These are phyloP conservation scores for Conticribra guillardii DNA, from an alignment of 108 stramenopile genomes.

Conservation along the genomic window DNA sequence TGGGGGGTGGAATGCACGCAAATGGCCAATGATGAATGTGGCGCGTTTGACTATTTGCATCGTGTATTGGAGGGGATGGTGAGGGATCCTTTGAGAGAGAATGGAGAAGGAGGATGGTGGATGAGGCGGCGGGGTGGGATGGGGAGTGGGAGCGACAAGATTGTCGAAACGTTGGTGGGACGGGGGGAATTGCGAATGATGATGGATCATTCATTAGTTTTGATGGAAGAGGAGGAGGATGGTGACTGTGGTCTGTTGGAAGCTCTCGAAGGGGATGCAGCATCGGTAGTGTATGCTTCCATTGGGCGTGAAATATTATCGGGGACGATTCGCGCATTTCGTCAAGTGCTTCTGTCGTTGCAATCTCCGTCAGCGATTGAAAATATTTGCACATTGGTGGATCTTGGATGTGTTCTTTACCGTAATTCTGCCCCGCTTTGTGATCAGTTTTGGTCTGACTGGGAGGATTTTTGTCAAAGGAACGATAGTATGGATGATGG, in stretches of 20 bases:
- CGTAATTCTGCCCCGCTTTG: slow-evolving; percentile 58
- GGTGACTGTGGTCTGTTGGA: slow-evolving; percentile 1
- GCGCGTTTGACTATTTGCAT: slow-evolving; percentile 60
- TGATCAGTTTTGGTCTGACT: slow-evolving; percentile 63
- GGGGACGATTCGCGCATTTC: slow-evolving; percentile 59
- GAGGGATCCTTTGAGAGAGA: slow-evolving; percentile 23
- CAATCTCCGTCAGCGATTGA: slow-evolving; percentile 43
- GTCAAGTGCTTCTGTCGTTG: slow-evolving; percentile 25
- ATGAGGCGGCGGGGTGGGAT: slow-evolving; percentile 9
- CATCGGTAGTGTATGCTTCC: slow-evolving; percentile 61
- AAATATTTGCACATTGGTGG: slow-evolving; percentile 64
- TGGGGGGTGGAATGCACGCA: slow-evolving; percentile 47
- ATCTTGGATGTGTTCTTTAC: slow-evolving; percentile 52
- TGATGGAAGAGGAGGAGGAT: slow-evolving; percentile 4
- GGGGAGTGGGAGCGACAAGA: not conserved
- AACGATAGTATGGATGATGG: slow-evolving; percentile 16
- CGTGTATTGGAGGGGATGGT: slow-evolving; percentile 47
- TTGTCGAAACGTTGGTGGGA: not conserved
- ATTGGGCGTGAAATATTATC: slow-evolving; percentile 67
- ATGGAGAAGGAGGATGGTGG: not conserved
- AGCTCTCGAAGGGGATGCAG: slow-evolving; percentile 19
- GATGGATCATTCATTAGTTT: slow-evolving; percentile 8
- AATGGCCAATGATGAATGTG: slow-evolving; percentile 60
- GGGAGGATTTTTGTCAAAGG: slow-evolving; percentile 47
- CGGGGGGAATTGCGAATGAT: slow-evolving; percentile 16